Evolutionary conservation across 2,329 filamentous ascomycete genomes (phyloP).

Genomic region (Dactylellina cionopaga): DNA sequence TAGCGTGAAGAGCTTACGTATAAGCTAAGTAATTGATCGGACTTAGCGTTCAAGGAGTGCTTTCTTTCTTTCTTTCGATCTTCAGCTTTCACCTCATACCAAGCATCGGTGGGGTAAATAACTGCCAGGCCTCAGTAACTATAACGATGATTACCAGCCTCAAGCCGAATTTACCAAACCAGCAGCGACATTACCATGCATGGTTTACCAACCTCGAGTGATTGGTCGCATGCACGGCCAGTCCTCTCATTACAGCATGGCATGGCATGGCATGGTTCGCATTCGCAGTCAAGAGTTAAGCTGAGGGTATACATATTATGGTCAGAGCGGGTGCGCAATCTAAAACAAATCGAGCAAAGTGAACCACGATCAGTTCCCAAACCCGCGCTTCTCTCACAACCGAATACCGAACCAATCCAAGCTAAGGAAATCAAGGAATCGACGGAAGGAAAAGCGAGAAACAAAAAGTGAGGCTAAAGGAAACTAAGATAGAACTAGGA

Average conservation of each 20-base stretch:
- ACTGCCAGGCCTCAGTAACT: too few species aligned
- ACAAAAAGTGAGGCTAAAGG: too few species aligned
- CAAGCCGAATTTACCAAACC: conserved; percentile 27
- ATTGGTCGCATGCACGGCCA: conserved; percentile 1
- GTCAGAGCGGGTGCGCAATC: conserved; percentile 18
- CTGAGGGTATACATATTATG: too few species aligned
- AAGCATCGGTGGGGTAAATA: too few species aligned
- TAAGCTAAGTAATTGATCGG: not conserved
- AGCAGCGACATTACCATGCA: conserved; percentile 22
- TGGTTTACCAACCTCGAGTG: conserved; percentile 1
- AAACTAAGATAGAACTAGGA: too few species aligned
- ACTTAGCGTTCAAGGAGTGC: too few species aligned
- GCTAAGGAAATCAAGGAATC: conserved; percentile 33
- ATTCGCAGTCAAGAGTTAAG: too few species aligned
- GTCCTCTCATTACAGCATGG: too few species aligned
- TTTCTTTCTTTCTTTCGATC: too few species aligned
- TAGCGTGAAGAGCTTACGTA: conserved; percentile 35
- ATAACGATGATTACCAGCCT: conserved; percentile 18
- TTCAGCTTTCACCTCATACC: too few species aligned
- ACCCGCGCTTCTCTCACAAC: conserved; percentile 22
- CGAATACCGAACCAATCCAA: conserved; percentile 50
- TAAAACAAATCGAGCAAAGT: conserved; percentile 48
- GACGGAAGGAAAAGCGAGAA: too few species aligned
- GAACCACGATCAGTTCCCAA: conserved; percentile 35
- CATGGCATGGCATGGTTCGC: too few species aligned